Evolutionary conservation across 2,329 filamentous ascomycete species (phyloP), one percentile per base, ranked within the genome.

Genomic region (Colletotrichum sp.): DNA sequence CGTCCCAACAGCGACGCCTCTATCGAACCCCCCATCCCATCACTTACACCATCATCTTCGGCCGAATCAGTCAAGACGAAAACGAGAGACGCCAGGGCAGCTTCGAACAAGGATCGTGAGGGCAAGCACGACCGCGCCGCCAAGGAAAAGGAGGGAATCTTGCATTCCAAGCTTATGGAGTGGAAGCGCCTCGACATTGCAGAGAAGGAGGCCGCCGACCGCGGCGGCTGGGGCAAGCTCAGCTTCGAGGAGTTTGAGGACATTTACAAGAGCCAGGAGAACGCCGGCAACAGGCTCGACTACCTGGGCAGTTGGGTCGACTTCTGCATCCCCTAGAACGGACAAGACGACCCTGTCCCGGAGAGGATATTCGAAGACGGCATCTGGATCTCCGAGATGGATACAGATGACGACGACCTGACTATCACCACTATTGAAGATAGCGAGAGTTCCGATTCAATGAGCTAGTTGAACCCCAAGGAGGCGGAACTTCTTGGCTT

Each of bases 231-330:
- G 85, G 96, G 95, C 1, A 91, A 93, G 81, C 87, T 98, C 64
- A 94, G 86, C 81, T 96, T 93, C 78, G 89, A 90, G 1, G 97
- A 98, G 84, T 98, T 98, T 84, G 93, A 95, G 80, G 87, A 87
- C 52, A 93, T 93, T 66, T 95, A 97, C 86, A 91, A 92, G 79
- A 88, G 88, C n/a, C 90, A 92, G 77, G 91, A 93, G 78, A 91
- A 91, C 28, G 86, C 87, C 32, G 90, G 89, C 16, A 91, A 92
- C 81, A 86, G 93, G 69, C 88, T 96, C 77, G 94, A 95, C 79
- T 96, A 98, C 84, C 88, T 98, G 63, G 95, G 95, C 75, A 95
- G 92, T 80, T 98, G 96, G 96, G 95, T 98, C 84, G 96, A 98
- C 82, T 93, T 93, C 82, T 94, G 92, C 82, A 93, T 94, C 78